Base-by-base conservation (phyloP, 495 filamentous ascomycete species). In the Amphirosellinia nigrospora region DNA sequence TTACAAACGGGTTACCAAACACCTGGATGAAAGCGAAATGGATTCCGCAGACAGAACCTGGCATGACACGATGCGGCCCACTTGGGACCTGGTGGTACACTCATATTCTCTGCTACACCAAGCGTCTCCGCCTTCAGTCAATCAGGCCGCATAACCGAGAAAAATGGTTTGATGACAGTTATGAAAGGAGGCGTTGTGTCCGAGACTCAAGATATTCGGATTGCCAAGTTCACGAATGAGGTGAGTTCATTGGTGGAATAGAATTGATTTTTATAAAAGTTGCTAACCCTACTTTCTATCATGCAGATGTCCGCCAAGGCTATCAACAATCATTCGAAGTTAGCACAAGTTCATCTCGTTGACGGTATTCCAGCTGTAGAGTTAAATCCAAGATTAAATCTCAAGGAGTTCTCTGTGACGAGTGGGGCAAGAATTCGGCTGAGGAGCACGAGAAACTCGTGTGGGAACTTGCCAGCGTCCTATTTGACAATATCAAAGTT, bases 381-480 rank as follows among this genome's bases (percentile, higher is more conserved):
- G 45, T 60, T 83, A 9, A 73, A 71, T 60, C 68, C 73, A 15
- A 71, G 48, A 36, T 66, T 69, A 45, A 75, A 60, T 16, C 43
- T 80, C 36, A 76, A 79, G 65, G 73, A 75, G n/a, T 73, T 80
- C 48, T 75, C 72, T 9, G 48, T 68, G n/a, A 69, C 63, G 0
- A 62, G 71, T 11, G 73, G 68, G 30, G 28, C 13, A 78, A 72
- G 50, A 75, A 78, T 41, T 63, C 73, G 5, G 77, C 78, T 3
- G 73, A 77, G 34, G 73, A 75, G n/a, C 85, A 89, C 64, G 91
- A 93, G 70, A 86, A 88, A 70, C 83, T 84, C 15, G 86, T 89
- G 13, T 95, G 92, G 92, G 82, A 88, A 65, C 85, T 98, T 64
- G 91, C 92, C n/a, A 89, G 90, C 60, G 87, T 97, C 36, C 86